phyloP scores from a whole-genome alignment of 2,329 filamentous ascomycete genomes.

The Nemania sp. region DNA sequence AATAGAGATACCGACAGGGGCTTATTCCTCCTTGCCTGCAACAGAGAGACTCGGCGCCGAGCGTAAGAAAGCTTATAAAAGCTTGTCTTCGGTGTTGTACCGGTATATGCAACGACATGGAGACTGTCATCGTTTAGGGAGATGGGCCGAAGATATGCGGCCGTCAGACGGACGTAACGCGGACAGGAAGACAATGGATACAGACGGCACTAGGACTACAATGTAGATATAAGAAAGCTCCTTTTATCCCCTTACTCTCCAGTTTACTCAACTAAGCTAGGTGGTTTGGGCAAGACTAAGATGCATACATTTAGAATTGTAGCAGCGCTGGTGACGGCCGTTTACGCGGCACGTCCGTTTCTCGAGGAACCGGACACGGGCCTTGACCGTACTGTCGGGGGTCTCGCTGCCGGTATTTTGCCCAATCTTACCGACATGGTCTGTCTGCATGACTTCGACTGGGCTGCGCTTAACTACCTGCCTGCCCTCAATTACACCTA shows the following conservation, averaged over 20 bases:
- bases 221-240: constrained; percentile 12
- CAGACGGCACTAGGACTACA: background rate
- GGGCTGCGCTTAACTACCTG: constrained; percentile 61
- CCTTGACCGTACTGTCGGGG: constrained; percentile 31
- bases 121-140: too few species aligned
- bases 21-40: constrained; percentile 3
- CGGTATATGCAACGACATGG: constrained; percentile 15
- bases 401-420: constrained; percentile 52
- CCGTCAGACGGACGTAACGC: too few species aligned
- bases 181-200: constrained; percentile 8
- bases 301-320: constrained; percentile 12
- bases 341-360: constrained; percentile 34
- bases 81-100: constrained; percentile 8
- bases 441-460: constrained; percentile 66
- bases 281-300: background rate
- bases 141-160: too few species aligned
- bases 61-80: too few species aligned
- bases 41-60: constrained; percentile 4
- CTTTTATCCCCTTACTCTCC: background rate
- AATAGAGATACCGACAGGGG: too few species aligned
- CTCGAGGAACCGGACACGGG: constrained; percentile 38
- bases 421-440: constrained; percentile 58
- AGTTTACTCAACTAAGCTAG: constrained; percentile 3
- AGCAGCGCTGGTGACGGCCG: constrained; percentile 17
- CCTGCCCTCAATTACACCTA: constrained; percentile 62